Evolutionary conservation across 1,139 yeast genomes (phyloP).

Genomic region (Suhomyces atakaporum): DNA sequence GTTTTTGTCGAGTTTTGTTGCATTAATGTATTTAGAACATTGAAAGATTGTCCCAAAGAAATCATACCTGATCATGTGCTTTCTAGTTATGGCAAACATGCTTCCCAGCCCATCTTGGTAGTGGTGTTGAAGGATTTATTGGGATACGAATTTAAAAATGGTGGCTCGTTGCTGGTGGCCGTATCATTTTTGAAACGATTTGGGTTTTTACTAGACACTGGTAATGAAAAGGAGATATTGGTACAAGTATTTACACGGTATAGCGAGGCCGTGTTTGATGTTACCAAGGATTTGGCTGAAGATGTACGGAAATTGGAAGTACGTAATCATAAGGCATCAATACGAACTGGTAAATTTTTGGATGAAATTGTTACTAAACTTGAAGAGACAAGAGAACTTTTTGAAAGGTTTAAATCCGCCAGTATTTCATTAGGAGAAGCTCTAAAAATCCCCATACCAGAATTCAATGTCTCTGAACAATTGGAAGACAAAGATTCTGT

Average conservation of each 20-base stretch:
- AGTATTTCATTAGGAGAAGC: constrained; percentile 49
- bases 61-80: constrained; percentile 26
- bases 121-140: constrained; percentile 57
- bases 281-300: constrained; percentile 37
- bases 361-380: constrained; percentile 53
- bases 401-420: constrained; percentile 48
- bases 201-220: constrained; percentile 16
- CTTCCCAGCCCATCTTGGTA: constrained; percentile 43
- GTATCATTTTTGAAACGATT: constrained; percentile 56
- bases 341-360: constrained; percentile 64
- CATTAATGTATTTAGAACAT: constrained; percentile 55
- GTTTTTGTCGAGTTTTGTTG: constrained; percentile 63
- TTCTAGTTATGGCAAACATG: constrained; percentile 22
- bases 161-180: constrained; percentile 49
- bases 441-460: constrained; percentile 24
- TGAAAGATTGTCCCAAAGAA: constrained; percentile 36
- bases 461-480: constrained; percentile 8
- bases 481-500: constrained; percentile 5
- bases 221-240: constrained; percentile 15
- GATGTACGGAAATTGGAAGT: constrained; percentile 36
- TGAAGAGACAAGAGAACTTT: constrained; percentile 37
- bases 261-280: constrained; percentile 44
- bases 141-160: constrained; percentile 49
- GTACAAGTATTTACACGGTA: constrained; percentile 47
- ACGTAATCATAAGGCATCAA: constrained; percentile 54